A percentile compares a stretch with the other conserved stretches of the same genome.
phyloP scores from a whole-genome alignment of 306 rosid genomes.

The Cyamopsis tetragonoloba region DNA sequence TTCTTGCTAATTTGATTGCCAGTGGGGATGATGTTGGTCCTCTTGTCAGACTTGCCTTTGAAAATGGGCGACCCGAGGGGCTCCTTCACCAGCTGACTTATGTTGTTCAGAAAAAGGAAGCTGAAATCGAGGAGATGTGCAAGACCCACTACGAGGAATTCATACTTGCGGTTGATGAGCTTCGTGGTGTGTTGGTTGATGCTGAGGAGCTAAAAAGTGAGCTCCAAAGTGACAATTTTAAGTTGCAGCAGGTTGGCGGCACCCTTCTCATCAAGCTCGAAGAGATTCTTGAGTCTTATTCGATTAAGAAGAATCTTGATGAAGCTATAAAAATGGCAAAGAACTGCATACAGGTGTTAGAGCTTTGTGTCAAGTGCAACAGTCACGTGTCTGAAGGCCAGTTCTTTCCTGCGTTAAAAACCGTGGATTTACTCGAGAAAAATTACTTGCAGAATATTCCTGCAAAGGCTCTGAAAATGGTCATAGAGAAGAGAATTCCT shows the following conservation, averaged over 20 bases:
- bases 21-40: constrained; percentile 87
- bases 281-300: constrained; percentile 81
- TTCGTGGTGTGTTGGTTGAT: constrained; percentile 82
- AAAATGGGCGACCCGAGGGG: constrained; percentile 71
- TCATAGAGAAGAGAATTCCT: constrained; percentile 70
- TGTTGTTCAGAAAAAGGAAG: constrained; percentile 77
- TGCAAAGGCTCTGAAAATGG: constrained; percentile 52
- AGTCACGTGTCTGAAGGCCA: constrained; percentile 67
- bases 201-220: constrained; percentile 89
- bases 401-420: constrained; percentile 79
- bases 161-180: constrained; percentile 90
- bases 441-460: constrained; percentile 52
- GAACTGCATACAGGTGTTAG: constrained; percentile 67
- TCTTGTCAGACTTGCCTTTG: constrained; percentile 87
- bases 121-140: constrained; percentile 89
- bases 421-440: constrained; percentile 70
- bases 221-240: constrained; percentile 74
- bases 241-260: constrained; percentile 91
- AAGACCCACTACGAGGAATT: constrained; percentile 94
- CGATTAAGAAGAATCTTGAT: constrained; percentile 67
- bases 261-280: constrained; percentile 71
- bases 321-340: constrained; percentile 76
- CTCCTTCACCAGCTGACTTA: constrained; percentile 72
- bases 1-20: constrained; percentile 61
- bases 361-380: constrained; percentile 86